Base-by-base conservation (phyloP, 257 asterid genomes). In the Asclepias syriaca region DNA sequence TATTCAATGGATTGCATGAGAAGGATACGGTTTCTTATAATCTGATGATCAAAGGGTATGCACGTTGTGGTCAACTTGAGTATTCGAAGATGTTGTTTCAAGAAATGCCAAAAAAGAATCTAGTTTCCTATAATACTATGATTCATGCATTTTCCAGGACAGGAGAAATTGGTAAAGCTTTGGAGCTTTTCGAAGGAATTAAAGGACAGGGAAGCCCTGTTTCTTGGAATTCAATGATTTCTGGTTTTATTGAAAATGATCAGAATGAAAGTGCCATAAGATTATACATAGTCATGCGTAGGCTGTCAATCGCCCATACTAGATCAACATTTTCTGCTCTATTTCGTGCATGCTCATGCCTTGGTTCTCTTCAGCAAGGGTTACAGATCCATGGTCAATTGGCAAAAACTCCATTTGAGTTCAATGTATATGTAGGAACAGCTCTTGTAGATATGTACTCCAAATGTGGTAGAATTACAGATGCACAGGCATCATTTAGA, bases 191-290 rank as follows among this genome's bases (percentile, higher is more conserved):
- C 19, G 88, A 87, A 65, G 81, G 71, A 73, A 83, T 78, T 15
- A 93, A 81, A 75, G 80, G 67, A 76, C 87, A 89, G 73, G 82
- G 86, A 72, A 75, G 81, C 74, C 74, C 97, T 18, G 69, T 90
- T 53, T 86, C 90, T 64, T 93, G 98, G 97, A 92, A 90, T 74
- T 86, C 97, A n/a, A 84, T 90, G 95, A 93, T 93, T 43, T 85
- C 97, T 4, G 98, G 95, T 66, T 88, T 77, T 68, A 75, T 84
- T 73, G 86, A 81, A 51, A 89, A 81, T 51, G 78, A 74, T 80
- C 87, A 72, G 37, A 78, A 85, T 4, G 89, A 90, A 71, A 77
- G 75, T 15, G 98, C 95, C 0, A 32, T 93, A 5, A 74, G 70
- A 24, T 79, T 93, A 58, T 93, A 90, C 68, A 16, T 49, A 19